A percentile compares a stretch with the other conserved stretches of the same genome.
Conservation (phyloP, 257 asterid genomes). For the Jasminum sambac region DNA sequence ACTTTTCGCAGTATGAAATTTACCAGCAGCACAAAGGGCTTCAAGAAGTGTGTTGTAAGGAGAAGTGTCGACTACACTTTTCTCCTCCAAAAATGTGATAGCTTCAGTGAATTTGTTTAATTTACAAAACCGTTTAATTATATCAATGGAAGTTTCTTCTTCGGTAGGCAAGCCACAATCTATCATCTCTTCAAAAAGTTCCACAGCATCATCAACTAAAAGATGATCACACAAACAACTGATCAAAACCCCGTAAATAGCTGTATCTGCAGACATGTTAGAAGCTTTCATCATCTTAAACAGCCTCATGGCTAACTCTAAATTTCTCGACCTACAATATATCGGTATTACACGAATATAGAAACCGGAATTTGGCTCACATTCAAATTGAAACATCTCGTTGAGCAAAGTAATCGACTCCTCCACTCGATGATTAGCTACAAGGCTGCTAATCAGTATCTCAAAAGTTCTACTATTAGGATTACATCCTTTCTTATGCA, state of each 20-base stretch:
- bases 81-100: slow-evolving; percentile 47
- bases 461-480: slow-evolving; percentile 71
- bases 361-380: slow-evolving; percentile 52
- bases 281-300: slow-evolving; percentile 58
- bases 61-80: slow-evolving; percentile 32
- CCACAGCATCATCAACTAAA: slow-evolving; percentile 61
- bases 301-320: slow-evolving; percentile 49
- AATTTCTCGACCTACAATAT: slow-evolving; percentile 48
- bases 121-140: slow-evolving; percentile 53
- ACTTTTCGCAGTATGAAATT: slow-evolving; percentile 38
- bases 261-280: slow-evolving; percentile 40
- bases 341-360: slow-evolving; percentile 49
- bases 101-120: slow-evolving; percentile 51
- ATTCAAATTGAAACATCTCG: slow-evolving; percentile 52
- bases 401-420: slow-evolving; percentile 54
- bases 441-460: slow-evolving; percentile 64
- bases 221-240: slow-evolving; percentile 57
- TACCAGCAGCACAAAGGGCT: slow-evolving; percentile 45
- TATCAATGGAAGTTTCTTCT: slow-evolving; percentile 37
- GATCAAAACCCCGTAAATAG: slow-evolving; percentile 51
- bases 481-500: slow-evolving; percentile 71
- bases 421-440: slow-evolving; percentile 44
- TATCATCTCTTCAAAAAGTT: slow-evolving; percentile 56
- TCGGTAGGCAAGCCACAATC: slow-evolving; percentile 44
- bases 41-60: slow-evolving; percentile 60